Percentiles rank a stretch among this genome's conserved stretches.
These are phyloP conservation scores for Thalassiosira mediterranea DNA, from an alignment of 352 stramenopile species.

Conservation along the genomic window DNA sequence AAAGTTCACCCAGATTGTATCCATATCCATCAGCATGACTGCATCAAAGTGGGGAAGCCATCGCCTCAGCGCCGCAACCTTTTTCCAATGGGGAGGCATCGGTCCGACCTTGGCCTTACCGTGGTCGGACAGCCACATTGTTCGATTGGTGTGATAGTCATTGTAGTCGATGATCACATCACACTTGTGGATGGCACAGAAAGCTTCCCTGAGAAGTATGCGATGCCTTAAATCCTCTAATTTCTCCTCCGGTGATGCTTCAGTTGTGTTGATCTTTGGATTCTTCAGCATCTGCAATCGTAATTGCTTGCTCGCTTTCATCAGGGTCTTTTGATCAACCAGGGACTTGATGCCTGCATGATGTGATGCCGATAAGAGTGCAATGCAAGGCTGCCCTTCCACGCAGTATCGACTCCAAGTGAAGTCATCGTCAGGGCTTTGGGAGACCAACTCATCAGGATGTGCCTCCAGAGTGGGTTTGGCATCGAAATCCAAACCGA, in stretches of 20 bases:
- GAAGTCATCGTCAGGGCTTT: no score
- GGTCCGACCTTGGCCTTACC: not conserved
- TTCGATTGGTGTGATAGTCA: conserved; percentile 4
- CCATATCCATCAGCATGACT: not conserved
- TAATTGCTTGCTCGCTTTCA: not conserved
- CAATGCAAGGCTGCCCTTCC: conserved; percentile 1
- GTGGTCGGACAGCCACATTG: conserved; percentile 9
- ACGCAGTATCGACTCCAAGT: no score
- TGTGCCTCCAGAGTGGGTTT: no score
- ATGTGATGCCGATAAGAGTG: conserved; percentile 1
- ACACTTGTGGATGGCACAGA: conserved; percentile 2
- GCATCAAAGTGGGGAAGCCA: conserved; percentile 10
- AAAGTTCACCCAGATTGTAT: not conserved
- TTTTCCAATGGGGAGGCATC: conserved; percentile 17
- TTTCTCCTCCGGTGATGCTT: no score
- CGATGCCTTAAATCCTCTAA: not conserved
- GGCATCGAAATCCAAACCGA: no score
- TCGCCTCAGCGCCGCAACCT: not conserved
- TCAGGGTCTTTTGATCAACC: not conserved
- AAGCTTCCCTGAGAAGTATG: conserved; percentile 6
- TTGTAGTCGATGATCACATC: conserved; percentile 16
- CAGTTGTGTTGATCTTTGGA: no score
- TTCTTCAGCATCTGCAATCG: no score
- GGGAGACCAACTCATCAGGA: no score
- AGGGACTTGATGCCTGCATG: not conserved